A percentile compares a stretch with the other conserved stretches of the same genome.
phyloP scores from a whole-genome alignment of 2,329 filamentous ascomycete species.

The Xylaria sp. region DNA sequence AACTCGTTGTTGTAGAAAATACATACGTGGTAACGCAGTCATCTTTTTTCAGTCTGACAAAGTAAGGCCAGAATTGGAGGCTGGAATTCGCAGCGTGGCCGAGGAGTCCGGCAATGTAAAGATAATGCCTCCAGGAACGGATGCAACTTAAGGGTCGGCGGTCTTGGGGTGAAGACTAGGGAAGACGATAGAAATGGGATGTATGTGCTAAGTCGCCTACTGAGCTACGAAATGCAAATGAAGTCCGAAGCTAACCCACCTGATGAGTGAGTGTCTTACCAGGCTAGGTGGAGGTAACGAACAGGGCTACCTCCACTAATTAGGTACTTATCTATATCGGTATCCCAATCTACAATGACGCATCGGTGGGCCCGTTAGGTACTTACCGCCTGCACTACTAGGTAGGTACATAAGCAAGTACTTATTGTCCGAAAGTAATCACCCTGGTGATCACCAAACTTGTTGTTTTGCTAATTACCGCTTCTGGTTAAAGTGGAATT shows the following conservation, averaged over 20 bases:
- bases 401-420: constrained; percentile 1
- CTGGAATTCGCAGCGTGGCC: constrained; percentile 3
- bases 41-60: constrained; percentile 34
- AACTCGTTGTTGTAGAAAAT: not conserved
- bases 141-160: not conserved
- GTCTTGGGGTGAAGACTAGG: not conserved
- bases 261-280: constrained; percentile 13
- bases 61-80: not conserved
- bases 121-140: not conserved
- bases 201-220: constrained; percentile 15
- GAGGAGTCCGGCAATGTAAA: not conserved
- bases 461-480: constrained; percentile 45
- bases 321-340: not conserved
- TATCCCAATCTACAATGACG: constrained; percentile 28
- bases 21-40: constrained; percentile 50
- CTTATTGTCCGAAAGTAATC: constrained; percentile 38
- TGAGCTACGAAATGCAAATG: not conserved
- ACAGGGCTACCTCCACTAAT: constrained; percentile 1
- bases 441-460: constrained; percentile 45
- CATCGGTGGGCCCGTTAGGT: constrained; percentile 20
- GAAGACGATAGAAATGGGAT: not conserved
- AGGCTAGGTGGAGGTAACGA: constrained; percentile 9
- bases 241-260: constrained; percentile 15
- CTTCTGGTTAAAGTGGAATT: constrained; percentile 33
- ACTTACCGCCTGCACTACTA: not conserved